These are phyloP conservation scores for Papilionanthe hybrid DNA, from an alignment of 116 monocot genomes.

Conservation along the genomic window DNA sequence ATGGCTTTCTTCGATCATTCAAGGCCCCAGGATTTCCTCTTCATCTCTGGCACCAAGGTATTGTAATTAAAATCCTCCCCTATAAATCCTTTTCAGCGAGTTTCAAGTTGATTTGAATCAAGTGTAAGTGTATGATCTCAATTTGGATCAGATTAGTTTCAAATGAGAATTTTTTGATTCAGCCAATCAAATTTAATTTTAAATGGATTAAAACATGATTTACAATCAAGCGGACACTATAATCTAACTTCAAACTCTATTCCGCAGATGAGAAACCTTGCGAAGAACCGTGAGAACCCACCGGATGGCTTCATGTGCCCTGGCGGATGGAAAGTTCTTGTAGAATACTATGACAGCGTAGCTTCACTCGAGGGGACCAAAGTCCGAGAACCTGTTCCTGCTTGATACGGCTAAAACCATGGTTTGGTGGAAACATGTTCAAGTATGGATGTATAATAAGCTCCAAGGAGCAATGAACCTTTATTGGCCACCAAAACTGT, in stretches of 20 bases:
- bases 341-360: conserved; percentile 83
- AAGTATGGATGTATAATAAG: background rate
- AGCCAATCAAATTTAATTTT: too few species aligned
- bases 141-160: too few species aligned
- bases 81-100: too few species aligned
- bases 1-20: conserved; percentile 97
- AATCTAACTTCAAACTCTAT: background rate
- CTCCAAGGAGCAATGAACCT: background rate
- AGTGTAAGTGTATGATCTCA: too few species aligned
- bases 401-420: conserved; percentile 15
- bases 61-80: background rate
- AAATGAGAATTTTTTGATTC: too few species aligned
- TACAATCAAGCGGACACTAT: too few species aligned
- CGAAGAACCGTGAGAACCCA: conserved; percentile 67
- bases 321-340: conserved; percentile 92
- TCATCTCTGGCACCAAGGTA: conserved; percentile 94
- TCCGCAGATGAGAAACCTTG: conserved; percentile 77
- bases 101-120: too few species aligned
- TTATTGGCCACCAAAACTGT: background rate
- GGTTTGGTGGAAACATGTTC: background rate
- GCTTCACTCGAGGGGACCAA: conserved; percentile 21
- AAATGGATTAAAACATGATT: too few species aligned
- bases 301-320: conserved; percentile 99
- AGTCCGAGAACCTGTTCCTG: conserved; percentile 35
- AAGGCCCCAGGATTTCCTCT: conserved; percentile 84